Percentiles rank a stretch among this genome's conserved stretches.
phyloP scores from a whole-genome alignment of 2,329 filamentous ascomycete species.

The Cladobotryum protrusum region DNA sequence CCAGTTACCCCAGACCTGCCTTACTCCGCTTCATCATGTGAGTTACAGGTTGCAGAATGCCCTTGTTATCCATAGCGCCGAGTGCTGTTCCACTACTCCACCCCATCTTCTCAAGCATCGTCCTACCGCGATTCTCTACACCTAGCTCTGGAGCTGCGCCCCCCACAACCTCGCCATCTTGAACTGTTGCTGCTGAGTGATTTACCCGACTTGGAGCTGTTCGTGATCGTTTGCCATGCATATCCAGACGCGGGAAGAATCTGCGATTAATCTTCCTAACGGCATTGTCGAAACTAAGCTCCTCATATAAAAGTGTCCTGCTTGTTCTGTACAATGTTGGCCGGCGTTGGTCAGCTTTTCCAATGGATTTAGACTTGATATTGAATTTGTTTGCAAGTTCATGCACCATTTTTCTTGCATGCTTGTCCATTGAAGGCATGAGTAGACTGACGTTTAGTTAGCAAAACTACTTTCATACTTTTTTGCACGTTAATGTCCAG shows the following conservation, averaged over 20 bases:
- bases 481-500: not conserved
- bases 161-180: constrained; percentile 84
- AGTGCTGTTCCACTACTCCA: constrained; percentile 85
- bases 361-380: constrained; percentile 78
- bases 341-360: constrained; percentile 65
- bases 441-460: constrained; percentile 47
- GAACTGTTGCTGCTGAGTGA: constrained; percentile 43
- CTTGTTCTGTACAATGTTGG: constrained; percentile 71
- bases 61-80: constrained; percentile 76
- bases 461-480: not conserved
- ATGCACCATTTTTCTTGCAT: constrained; percentile 72
- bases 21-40: constrained; percentile 84
- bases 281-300: constrained; percentile 46
- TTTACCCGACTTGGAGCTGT: constrained; percentile 18
- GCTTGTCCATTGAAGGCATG: constrained; percentile 78
- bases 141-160: constrained; percentile 79
- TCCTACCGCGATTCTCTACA: constrained; percentile 72
- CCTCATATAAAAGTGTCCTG: constrained; percentile 56
- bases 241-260: constrained; percentile 51
- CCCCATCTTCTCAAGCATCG: constrained; percentile 95
- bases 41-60: constrained; percentile 76
- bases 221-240: constrained; percentile 29
- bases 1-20: constrained; percentile 57
- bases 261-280: constrained; percentile 43
- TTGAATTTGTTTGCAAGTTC: constrained; percentile 68